Percentiles rank a stretch among this genome's conserved stretches.
Evolutionary conservation across 495 filamentous ascomycete species (phyloP).

Genomic region (Tuber aestivum): DNA sequence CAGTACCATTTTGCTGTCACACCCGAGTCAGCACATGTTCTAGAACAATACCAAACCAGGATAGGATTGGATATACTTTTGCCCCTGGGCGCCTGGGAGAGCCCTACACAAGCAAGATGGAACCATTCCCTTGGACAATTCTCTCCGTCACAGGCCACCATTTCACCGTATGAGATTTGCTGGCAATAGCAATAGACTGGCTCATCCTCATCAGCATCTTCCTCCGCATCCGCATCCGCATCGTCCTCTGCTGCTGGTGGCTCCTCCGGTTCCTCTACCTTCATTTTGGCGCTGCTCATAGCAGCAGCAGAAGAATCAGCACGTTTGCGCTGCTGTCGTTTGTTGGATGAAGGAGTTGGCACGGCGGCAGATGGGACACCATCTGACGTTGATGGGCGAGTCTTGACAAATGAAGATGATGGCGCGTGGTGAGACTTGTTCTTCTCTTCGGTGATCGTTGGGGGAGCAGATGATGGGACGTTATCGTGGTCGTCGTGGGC

Average conservation of each 20-base stretch:
- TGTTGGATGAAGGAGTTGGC: slow-evolving; percentile 18
- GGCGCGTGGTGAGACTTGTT: slow-evolving; percentile 3
- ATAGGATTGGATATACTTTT: slow-evolving; percentile 59
- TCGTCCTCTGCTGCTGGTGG: slow-evolving; percentile 33
- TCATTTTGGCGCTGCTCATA: slow-evolving; percentile 20
- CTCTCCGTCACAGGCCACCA: slow-evolving; percentile 95
- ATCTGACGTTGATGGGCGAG: slow-evolving; percentile 29
- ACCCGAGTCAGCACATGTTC: slow-evolving; percentile 38
- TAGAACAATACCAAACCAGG: background rate
- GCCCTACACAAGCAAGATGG: slow-evolving; percentile 83
- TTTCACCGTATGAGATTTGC: slow-evolving; percentile 87
- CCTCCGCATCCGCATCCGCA: slow-evolving; percentile 57
- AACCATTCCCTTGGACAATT: slow-evolving; percentile 90
- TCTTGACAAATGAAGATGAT: slow-evolving; percentile 9
- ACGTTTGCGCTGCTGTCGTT: slow-evolving; percentile 29
- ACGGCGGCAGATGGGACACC: slow-evolving; percentile 12
- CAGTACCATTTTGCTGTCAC: slow-evolving; percentile 81
- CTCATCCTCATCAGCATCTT: slow-evolving; percentile 72
- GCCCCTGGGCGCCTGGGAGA: slow-evolving; percentile 75
- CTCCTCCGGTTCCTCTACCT: slow-evolving; percentile 30
- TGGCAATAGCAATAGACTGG: slow-evolving; percentile 91
- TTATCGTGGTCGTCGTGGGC: slow-evolving; percentile 47
- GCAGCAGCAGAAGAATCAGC: slow-evolving; percentile 34
- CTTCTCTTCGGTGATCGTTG: slow-evolving; percentile 7
- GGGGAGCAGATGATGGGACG: slow-evolving; percentile 12